phyloP scores from a whole-genome alignment of 1,139 yeast species.

The Pneumocystis jirovecii region DNA sequence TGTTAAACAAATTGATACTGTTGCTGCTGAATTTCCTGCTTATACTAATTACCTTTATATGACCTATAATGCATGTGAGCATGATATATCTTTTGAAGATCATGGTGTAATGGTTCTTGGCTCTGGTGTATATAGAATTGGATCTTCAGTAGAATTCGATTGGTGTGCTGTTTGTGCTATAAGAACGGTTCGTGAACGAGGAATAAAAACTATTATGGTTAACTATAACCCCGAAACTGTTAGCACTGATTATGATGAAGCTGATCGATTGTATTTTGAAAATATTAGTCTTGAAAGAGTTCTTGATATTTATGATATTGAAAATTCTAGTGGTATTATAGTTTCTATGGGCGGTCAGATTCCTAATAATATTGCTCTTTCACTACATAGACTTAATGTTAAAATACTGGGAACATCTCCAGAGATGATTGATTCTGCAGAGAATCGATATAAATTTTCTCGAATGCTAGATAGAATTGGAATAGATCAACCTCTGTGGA shows the following conservation, averaged over 20 bases:
- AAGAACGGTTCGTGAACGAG: conserved; percentile 78
- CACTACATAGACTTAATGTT: conserved; percentile 86
- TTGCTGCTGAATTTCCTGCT: conserved; percentile 98
- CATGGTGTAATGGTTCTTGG: conserved; percentile 84
- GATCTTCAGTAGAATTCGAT: conserved; percentile 87
- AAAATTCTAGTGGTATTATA: conserved; percentile 80
- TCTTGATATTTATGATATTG: conserved; percentile 86
- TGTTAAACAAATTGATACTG: conserved; percentile 95
- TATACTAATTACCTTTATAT: conserved; percentile 86
- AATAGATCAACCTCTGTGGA: conserved; percentile 99
- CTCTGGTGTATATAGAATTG: conserved; percentile 88
- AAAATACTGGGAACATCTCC: conserved; percentile 95
- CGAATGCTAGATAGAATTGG: conserved; percentile 95
- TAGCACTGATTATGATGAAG: conserved; percentile 95
- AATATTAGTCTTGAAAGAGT: conserved; percentile 91
- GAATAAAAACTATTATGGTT: conserved; percentile 86
- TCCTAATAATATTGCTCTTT: conserved; percentile 88
- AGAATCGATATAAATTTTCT: conserved; percentile 93
- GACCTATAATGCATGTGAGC: conserved; percentile 86
- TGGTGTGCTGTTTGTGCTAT: conserved; percentile 96
- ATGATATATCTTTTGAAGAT: conserved; percentile 72
- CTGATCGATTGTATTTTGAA: conserved; percentile 92
- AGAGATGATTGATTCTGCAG: conserved; percentile 96
- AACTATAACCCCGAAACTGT: conserved; percentile 98
- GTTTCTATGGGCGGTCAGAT: conserved; percentile 99